phyloP scores from a whole-genome alignment of 345 rosid genomes.

The Salix caprea region DNA sequence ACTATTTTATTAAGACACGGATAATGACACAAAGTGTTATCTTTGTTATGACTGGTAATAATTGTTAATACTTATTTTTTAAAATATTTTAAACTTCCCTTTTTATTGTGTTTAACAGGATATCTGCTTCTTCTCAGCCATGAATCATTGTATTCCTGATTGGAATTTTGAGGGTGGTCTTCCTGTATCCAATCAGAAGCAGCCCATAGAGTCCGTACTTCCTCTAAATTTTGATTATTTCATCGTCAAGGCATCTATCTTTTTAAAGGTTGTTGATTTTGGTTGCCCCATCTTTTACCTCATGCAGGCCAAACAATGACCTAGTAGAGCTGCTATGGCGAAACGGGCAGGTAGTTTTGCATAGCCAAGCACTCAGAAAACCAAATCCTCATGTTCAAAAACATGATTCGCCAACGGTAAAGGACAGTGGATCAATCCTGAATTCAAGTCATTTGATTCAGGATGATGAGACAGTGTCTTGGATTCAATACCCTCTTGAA shows the following conservation, averaged over 20 bases:
- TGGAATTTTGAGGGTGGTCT: neutral
- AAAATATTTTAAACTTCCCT: neutral
- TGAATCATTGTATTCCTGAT: neutral
- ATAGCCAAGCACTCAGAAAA: neutral
- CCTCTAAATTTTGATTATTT: neutral
- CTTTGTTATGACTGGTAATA: neutral
- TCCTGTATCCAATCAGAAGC: neutral
- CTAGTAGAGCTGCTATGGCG: neutral
- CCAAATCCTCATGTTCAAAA: neutral
- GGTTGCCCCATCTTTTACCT: neutral
- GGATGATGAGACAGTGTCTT: neutral
- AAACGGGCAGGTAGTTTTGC: neutral
- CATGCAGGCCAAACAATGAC: neutral
- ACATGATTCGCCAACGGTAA: neutral
- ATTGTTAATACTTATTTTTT: neutral
- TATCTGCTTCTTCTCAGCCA: neutral
- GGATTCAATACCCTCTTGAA: neutral
- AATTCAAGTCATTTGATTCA: neutral
- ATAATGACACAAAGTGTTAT: neutral
- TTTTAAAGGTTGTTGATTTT: neutral
- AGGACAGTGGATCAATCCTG: neutral
- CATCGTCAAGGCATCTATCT: neutral
- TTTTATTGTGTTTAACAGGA: neutral
- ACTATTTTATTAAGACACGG: neutral
- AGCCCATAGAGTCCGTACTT: neutral